Base-by-base conservation (phyloP, 345 rosid species). In the Salix koriyanagi region DNA sequence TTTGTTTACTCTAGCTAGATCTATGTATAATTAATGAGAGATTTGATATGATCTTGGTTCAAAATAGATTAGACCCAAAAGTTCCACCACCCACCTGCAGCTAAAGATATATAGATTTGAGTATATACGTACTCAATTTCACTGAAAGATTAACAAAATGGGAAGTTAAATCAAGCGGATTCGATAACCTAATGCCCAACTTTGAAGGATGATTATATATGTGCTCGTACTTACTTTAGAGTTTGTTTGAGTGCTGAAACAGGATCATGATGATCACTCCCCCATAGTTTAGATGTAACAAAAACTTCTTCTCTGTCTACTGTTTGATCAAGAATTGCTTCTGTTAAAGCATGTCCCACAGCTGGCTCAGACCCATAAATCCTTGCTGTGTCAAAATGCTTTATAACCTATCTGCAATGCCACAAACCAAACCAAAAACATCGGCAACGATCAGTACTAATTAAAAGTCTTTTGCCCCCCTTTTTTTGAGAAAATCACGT, bases 311-410 rank as follows among this genome's bases (percentile, higher is more conserved):
- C 87, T 74, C 97, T 89, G 70, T 72, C 83, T 23, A 90, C 84
- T 15, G 25, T 65, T 68, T 82, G 85, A 70, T 76, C 73, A 21
- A 71, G 81, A 67, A 89, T 79, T 52, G 92, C 92, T 69, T 77
- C 73, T 23, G 69, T 77, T 54, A 94, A 77, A 36, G 92, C 97
- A 76, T 75, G 84, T 26, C 98, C 98, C n/a, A 92, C 82, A 2
- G 95, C 92, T 70, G 89, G 83, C 88, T 94, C 97, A 2, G 97
- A 92, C 32, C 92, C 93, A 73, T 95, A 95, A 68, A 95, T 84
- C 81, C 83, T 89, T 26, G 97, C 97, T 0, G 99, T 91, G 80
- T 92, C 99, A 44, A 95, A 88, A 85, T 95, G 99, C 76, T 96
- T 96, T 84, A 75, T 92, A 95, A 25, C 99, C 97, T 76, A 88